Base-by-base conservation (phyloP, 306 rosid genomes). In the Hippophae gyantsensis region DNA sequence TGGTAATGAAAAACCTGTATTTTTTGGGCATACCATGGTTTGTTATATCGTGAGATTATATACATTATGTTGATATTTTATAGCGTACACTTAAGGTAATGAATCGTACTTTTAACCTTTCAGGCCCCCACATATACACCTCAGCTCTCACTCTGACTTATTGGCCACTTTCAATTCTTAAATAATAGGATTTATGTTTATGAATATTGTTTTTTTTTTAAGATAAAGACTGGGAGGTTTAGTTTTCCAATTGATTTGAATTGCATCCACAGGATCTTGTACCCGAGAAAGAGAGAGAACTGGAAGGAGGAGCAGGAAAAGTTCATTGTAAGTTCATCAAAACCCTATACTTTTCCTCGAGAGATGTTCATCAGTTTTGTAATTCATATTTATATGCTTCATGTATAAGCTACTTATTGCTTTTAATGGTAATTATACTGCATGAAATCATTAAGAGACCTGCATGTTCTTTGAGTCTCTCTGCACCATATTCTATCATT, bases 191-290 rank as follows among this genome's bases (percentile, higher is more conserved):
- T 11, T 54, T 54, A 38, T 54, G 42, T 10, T 27, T 18, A 18
- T 18, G 23, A 18, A 18, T 18, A 18, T 18, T 18, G 47, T 42
- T 8, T 8, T 6, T 5, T 49, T 49, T 49, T 23, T n/a, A 23
- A 12, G 8, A 49, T 12, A 14, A 12, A 14, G 14, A 49, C 8
- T 48, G 12, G 9, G 6, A 49, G 26, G 8, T 12, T 6, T 12
- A 12, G 8, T 12, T 6, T 12, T 12, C 53, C 8, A 49, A 49
- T 6, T 49, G 53, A 49, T 13, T 11, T 7, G 3, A 12, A 49
- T 23, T 54, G 51, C 32, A 41, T 61, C 63, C 49, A 52, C 88
- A 87, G 97, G 76, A 51, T 78, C 80, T 47, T 2, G 52, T 58
- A 79, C 74, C 48, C 56, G 71, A 38, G 52, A 58, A 52, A 48